Percentiles rank a stretch among this genome's conserved stretches.
phyloP scores from a whole-genome alignment of 164 flowering plant species.

The Aristolochia contorta region DNA sequence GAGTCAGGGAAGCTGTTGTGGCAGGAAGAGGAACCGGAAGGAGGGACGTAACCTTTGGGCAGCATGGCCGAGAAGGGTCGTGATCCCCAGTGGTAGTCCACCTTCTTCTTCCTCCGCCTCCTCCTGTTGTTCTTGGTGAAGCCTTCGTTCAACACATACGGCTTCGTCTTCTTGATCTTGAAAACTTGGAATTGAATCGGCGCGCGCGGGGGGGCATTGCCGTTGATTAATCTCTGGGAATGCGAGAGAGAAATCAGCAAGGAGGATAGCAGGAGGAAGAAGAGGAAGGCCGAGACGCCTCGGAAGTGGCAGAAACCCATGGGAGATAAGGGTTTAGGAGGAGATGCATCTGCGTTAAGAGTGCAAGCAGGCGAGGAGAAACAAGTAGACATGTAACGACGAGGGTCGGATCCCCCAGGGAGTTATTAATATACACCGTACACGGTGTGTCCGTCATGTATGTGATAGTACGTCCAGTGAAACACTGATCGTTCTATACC shows the following conservation, averaged over 20 bases:
- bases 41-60: constrained; percentile 63
- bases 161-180: constrained; percentile 18
- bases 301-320: constrained; percentile 20
- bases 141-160: constrained; percentile 8
- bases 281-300: constrained; percentile 7
- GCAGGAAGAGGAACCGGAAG: constrained; percentile 62
- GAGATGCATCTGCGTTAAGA: constrained; percentile 11
- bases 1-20: constrained; percentile 43
- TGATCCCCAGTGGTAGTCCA: constrained; percentile 11
- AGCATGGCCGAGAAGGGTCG: constrained; percentile 51
- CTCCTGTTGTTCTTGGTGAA: constrained; percentile 5
- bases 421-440: neutral
- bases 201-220: neutral
- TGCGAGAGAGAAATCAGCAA: neutral
- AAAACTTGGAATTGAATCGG: constrained; percentile 11
- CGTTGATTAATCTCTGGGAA: neutral
- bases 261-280: constrained; percentile 7
- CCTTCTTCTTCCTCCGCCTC: constrained; percentile 15
- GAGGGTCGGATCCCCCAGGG: neutral
- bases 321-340: constrained; percentile 4
- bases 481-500: no score
- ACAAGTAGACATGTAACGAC: neutral
- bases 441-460: neutral
- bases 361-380: neutral
- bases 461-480: no score